Base-by-base conservation (phyloP, 2,329 filamentous ascomycete genomes). In the Colletotrichum spinosum region DNA sequence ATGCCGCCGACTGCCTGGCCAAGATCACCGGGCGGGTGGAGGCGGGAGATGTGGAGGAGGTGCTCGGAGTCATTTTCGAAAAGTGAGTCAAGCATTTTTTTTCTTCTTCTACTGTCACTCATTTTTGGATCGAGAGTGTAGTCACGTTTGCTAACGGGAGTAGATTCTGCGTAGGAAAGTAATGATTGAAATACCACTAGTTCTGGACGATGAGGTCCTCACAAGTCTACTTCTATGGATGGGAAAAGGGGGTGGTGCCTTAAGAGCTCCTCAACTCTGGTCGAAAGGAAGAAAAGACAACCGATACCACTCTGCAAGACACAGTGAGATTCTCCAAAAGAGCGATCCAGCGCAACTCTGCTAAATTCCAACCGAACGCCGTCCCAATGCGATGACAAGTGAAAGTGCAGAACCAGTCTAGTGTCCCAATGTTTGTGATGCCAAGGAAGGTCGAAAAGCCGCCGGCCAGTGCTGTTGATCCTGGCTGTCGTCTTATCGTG, bases 21-120 rank as follows among this genome's bases (percentile, higher is more conserved):
- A 88, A 89, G 62, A 97, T 98, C 71, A 98, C 94, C 1, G 96
- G 96, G 1, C 88, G 88, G 60, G 94, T 94, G 1, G 92, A 94
- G 71, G 87, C 86, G 45, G 92, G 94, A 2, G 95, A 98, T 77
- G 93, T 98, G 13, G 95, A 99, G 76, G 96, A 98, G 74, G 93
- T 99, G 8, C 80, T 99, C 49, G 96, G 96, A 0, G 94, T 99
- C 25, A 94, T 99, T 4, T 99, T 99, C 80, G 95, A 98, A 77
- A 98, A 97, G 92, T 97, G 81, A 83, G 88, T 87, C 3, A 1
- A 38, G 17, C 17, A 17, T 5, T 37, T 11, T 35, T 35, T 12
- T 5, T 48, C 33, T 17, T 3, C 44, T 6, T 42, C 50, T 11
- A 34, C 60, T 46, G 55, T 45, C 7, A 55, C 48, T 39, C 12